Base-by-base conservation (phyloP, 371 early-diverging fungal species). In the Mucor racemosus region DNA sequence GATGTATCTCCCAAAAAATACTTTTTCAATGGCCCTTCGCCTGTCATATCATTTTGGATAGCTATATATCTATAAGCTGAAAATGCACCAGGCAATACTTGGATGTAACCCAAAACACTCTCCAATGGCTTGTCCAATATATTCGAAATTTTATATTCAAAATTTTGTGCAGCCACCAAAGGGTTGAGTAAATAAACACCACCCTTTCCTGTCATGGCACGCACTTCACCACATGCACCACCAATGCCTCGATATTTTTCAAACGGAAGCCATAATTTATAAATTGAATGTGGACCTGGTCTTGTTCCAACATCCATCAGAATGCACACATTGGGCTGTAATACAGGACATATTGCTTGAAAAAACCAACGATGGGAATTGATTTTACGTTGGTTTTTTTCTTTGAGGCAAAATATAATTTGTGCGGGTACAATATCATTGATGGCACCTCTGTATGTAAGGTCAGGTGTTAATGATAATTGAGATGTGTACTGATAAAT, bases 281-380 rank as follows among this genome's bases (percentile, higher is more conserved):
- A 96, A 55, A 97, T 87, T 0, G 97, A 92, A 5, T 86, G 86
- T 33, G 85, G 85, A 7, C 90, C 86, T 4, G 97, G 97, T 63
- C 91, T 90, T 19, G 97, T 97, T 5, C 97, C 97, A 33, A 96
- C 97, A 73, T 97, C 97, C 61, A 97, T 82, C 13, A 97, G 84
- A 46, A 97, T 88, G 75, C 94, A 94, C 15, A 96, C 88, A 48
- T 93, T 90, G 11, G 97, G 97, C 42, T 90, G 83, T 61, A 97
- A 64, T 39, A 94, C 68, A n/a, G 88, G 87, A 39, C 95, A 90
- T 69, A 97, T 91, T 11, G 96, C 96, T 72, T 95, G 95, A 75
- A 97, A 96, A 84, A 96, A 95, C 97, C 97, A 97, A n/a, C 95
- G 90, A 72, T 97, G 97, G 7, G 95, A 95, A 78, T 97, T 97